Evolutionary conservation across 2,329 filamentous ascomycete genomes (phyloP).

Genomic region (Aspergillus bombycis): DNA sequence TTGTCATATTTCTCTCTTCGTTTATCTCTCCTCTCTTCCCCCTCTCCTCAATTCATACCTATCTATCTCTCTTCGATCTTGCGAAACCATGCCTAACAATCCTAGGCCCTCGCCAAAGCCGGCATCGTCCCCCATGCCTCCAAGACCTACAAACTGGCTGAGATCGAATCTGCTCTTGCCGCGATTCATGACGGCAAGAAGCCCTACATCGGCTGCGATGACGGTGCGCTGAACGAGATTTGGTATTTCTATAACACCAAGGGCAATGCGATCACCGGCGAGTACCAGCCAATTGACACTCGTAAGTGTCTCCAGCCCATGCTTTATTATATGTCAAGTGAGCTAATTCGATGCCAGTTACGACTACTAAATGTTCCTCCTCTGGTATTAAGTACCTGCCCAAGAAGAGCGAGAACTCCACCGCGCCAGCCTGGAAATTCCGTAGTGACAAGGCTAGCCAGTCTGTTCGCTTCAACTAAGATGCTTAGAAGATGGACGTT

Average conservation of each 20-base stretch:
- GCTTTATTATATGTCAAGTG: neutral
- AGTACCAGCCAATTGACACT: slow-evolving; percentile 61
- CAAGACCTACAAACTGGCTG: slow-evolving; percentile 54
- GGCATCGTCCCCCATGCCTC: slow-evolving; percentile 57
- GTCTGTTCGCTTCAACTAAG: slow-evolving; percentile 5
- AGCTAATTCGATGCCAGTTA: slow-evolving; percentile 23
- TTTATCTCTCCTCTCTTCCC: neutral
- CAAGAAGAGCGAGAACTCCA: slow-evolving; percentile 43
- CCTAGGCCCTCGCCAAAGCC: slow-evolving; percentile 55
- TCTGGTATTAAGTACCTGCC: slow-evolving; percentile 67
- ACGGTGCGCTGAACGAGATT: slow-evolving; percentile 54
- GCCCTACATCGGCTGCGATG: slow-evolving; percentile 56
- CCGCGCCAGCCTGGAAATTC: neutral
- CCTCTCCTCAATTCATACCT: neutral
- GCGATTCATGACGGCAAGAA: slow-evolving; percentile 51
- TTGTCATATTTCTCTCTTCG: slow-evolving; percentile 4
- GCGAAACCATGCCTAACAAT: neutral
- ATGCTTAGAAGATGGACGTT: neutral
- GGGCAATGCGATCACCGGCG: slow-evolving; percentile 62
- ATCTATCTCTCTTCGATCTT: neutral
- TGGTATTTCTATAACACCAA: slow-evolving; percentile 59
- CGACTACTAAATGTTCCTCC: slow-evolving; percentile 62
- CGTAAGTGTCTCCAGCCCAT: slow-evolving; percentile 34
- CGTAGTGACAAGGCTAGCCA: neutral
- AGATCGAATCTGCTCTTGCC: slow-evolving; percentile 56